Evolutionary conservation across 2,329 filamentous ascomycete species (phyloP), one percentile per base, ranked within the genome.

Genomic region (Aschersonia sp.): DNA sequence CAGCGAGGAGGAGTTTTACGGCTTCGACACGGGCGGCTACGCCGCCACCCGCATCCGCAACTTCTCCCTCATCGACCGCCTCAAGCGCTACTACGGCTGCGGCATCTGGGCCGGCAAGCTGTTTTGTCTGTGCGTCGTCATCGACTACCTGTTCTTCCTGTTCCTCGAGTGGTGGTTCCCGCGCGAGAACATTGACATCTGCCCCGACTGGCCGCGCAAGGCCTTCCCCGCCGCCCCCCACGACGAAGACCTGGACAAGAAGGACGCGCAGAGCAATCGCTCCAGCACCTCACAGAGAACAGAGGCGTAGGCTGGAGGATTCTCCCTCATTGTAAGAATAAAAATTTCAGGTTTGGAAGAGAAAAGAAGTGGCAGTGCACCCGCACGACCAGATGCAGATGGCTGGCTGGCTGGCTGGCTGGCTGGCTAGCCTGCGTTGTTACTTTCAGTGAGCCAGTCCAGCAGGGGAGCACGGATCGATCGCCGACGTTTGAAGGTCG

Each of bases 71-170:
- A 95, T 98, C 53, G 92, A 98, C 61, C 79, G 92, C 22, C 68
- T 98, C 22, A 98, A 98, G 67, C 73, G 92, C 50, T 98, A 98
- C 65, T 98, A 95, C 59, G 92, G 92, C 7, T 98, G 94, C 60
- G 92, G 92, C 35, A 90, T 97, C 45, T 98, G 92, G 92, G 92
- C 92, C 0, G 92, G 92, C 37, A 98, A 98, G 66, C 71, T 98
- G 7, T 98, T 98, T 59, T 95, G 92, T 58, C 71, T 98, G 1
- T 95, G 90, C 53, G 89, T 89, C 9, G 81, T 97, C 49, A 83
- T 98, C 46, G 92, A 98, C 64, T 98, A 95, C 58, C 67, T 98
- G 45, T 75, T 98, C 46, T 95, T 88, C 57, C 72, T 95, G 44
- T 79, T 94, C 45, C 71, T 95, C 47, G 92, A 98, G 63, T 79